Percentiles rank a stretch among this genome's conserved stretches.
These are phyloP conservation scores for Erodium moschatum DNA, from an alignment of 441 rosid genomes.

Conservation along the genomic window DNA sequence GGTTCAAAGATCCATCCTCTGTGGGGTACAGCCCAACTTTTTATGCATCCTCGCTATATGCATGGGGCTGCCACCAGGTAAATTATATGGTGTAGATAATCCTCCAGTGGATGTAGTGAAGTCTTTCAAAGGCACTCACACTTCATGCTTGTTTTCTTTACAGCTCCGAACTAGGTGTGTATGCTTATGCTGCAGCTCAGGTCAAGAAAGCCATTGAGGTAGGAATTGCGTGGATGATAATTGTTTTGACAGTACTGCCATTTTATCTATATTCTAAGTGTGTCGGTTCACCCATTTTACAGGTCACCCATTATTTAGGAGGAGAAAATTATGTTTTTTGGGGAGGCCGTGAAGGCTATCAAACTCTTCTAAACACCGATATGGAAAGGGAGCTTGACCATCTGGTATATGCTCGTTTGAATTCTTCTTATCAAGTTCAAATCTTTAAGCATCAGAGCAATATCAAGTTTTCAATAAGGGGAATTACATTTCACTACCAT, in stretches of 20 bases:
- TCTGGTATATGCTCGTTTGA: conserved; percentile 32
- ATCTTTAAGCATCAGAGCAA: neutral
- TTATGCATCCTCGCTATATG: conserved; percentile 92
- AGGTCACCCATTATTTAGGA: conserved; percentile 86
- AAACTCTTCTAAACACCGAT: conserved; percentile 82
- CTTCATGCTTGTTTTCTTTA: neutral
- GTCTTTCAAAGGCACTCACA: neutral
- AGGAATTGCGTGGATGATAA: conserved; percentile 7
- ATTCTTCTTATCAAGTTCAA: neutral
- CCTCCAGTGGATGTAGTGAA: neutral
- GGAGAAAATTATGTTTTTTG: conserved; percentile 96
- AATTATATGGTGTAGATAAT: neutral
- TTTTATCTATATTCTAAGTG: neutral
- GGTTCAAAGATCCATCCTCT: conserved; percentile 62
- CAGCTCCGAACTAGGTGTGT: conserved; percentile 81
- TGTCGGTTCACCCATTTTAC: conserved; percentile 13
- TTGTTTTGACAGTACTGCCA: neutral
- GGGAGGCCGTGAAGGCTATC: conserved; percentile 99
- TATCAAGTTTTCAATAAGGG: too few relatives aligned
- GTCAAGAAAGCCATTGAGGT: conserved; percentile 97
- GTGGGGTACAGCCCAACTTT: conserved; percentile 97
- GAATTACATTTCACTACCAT: too few relatives aligned
- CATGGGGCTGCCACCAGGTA: conserved; percentile 97
- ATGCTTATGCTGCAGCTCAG: conserved; percentile 93
- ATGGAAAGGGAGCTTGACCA: conserved; percentile 93